phyloP scores from a whole-genome alignment of 345 rosid species.

The Ricinus communis region DNA sequence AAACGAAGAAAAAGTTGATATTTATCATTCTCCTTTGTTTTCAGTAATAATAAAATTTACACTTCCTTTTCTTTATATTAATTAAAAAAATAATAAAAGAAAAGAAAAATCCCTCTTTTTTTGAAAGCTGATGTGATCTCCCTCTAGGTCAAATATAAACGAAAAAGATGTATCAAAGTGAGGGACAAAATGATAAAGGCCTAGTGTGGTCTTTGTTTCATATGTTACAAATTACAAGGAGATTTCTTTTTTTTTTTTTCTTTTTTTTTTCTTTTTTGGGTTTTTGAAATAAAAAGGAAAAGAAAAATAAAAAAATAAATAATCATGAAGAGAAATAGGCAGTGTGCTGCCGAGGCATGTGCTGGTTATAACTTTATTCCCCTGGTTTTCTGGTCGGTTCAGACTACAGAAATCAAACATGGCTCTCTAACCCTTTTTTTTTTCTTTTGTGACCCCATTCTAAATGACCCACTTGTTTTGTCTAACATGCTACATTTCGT shows the following conservation, averaged over 20 bases:
- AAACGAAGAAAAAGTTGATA: too few species aligned
- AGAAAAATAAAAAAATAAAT: too few species aligned
- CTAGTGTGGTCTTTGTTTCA: not conserved
- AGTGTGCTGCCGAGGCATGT: slow-evolving; percentile 15
- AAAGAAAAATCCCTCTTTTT: too few species aligned
- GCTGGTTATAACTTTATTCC: slow-evolving; percentile 36
- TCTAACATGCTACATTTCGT: slow-evolving; percentile 13
- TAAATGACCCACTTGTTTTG: slow-evolving; percentile 37
- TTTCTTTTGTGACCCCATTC: slow-evolving; percentile 14
- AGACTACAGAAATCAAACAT: slow-evolving; percentile 10
- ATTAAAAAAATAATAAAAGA: too few species aligned
- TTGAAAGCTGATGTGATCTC: not conserved
- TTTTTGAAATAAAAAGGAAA: not conserved
- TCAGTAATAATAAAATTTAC: too few species aligned
- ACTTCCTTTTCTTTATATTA: too few species aligned
- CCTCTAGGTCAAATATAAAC: not conserved
- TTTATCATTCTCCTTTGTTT: too few species aligned
- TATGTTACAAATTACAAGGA: not conserved
- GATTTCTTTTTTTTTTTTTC: not conserved
- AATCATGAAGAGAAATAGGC: too few species aligned
- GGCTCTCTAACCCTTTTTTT: slow-evolving; percentile 11
- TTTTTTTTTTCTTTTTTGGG: not conserved
- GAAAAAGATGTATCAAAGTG: not conserved
- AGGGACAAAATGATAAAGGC: slow-evolving; percentile 3
- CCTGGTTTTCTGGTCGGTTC: slow-evolving; percentile 39